Percentiles rank a stretch among this genome's conserved stretches.
Conservation (phyloP, 352 stramenopile species). For the Plasmopara viticola region DNA sequence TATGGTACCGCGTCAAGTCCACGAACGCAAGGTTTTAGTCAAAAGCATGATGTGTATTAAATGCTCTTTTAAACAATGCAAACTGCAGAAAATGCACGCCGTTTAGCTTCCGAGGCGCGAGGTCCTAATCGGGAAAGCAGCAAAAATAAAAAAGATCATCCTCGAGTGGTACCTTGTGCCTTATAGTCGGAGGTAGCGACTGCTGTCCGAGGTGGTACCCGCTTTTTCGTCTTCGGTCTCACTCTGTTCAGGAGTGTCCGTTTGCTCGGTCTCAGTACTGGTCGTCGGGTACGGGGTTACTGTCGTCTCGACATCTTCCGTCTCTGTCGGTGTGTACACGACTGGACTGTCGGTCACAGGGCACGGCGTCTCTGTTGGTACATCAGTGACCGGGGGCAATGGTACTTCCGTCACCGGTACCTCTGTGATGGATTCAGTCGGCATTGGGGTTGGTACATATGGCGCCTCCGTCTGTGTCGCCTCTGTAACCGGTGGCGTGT, state of each 20-base stretch:
- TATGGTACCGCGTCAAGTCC: too few relatives aligned
- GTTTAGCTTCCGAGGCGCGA: neutral
- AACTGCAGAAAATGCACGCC: conserved; percentile 2
- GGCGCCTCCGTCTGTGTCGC: too few relatives aligned
- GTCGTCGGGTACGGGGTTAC: conserved; percentile 9
- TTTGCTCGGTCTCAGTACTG: neutral
- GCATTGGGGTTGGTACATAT: too few relatives aligned
- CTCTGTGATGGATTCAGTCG: too few relatives aligned
- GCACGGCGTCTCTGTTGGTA: too few relatives aligned
- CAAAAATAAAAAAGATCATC: neutral
- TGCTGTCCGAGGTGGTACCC: neutral
- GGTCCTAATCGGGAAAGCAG: neutral
- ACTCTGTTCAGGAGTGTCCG: neutral
- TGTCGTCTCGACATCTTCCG: conserved; percentile 1
- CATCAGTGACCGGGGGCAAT: too few relatives aligned
- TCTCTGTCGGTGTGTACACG: conserved; percentile 4
- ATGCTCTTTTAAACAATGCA: conserved; percentile 15
- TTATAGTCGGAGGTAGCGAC: conserved; percentile 17
- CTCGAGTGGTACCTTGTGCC: neutral
- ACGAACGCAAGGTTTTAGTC: neutral
- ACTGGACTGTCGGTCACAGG: too few relatives aligned
- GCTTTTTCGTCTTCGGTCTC: conserved; percentile 3
- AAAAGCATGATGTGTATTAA: conserved; percentile 15
- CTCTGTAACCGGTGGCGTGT: conserved; percentile 12
- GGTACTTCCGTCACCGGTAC: conserved; percentile 2